Percentiles rank a stretch among this genome's conserved stretches.
phyloP scores from a whole-genome alignment of 768 basidiomycete genomes.

The Agrocybe praecox region DNA sequence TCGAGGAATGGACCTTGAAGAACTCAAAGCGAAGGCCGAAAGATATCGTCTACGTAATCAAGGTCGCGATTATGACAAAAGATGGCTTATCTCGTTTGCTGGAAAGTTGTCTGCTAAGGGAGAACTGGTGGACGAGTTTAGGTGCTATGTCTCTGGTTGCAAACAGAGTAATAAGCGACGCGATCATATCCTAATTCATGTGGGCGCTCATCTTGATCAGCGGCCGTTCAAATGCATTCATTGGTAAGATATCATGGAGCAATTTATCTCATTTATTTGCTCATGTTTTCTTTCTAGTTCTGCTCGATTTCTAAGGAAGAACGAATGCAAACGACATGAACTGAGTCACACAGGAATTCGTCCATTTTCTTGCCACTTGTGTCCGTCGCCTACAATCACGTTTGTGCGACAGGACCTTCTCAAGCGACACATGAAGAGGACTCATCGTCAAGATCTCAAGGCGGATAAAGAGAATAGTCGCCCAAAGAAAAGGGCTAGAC shows the following conservation, averaged over 20 bases:
- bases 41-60: slow-evolving; percentile 56
- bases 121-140: slow-evolving; percentile 58
- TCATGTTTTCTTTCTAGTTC: slow-evolving; percentile 36
- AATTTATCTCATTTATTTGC: not conserved
- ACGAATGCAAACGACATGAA: slow-evolving; percentile 79
- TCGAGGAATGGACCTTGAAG: slow-evolving; percentile 54
- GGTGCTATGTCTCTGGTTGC: slow-evolving; percentile 72
- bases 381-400: slow-evolving; percentile 45
- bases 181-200: slow-evolving; percentile 76
- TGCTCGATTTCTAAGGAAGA: slow-evolving; percentile 69
- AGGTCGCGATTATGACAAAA: slow-evolving; percentile 60
- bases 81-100: slow-evolving; percentile 68
- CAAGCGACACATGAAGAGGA: slow-evolving; percentile 63
- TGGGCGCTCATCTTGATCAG: slow-evolving; percentile 73
- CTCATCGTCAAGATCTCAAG: slow-evolving; percentile 43
- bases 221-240: slow-evolving; percentile 63
- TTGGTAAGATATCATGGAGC: slow-evolving; percentile 48
- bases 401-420: slow-evolving; percentile 73
- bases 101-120: slow-evolving; percentile 64
- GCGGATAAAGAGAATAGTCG: slow-evolving; percentile 29
- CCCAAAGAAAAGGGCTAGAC: slow-evolving; percentile 23
- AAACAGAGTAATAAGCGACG: slow-evolving; percentile 69
- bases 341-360: slow-evolving; percentile 60
- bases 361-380: slow-evolving; percentile 62
- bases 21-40: slow-evolving; percentile 57